Conservation (phyloP, 116 monocot species). For the Trichopus zeylanicus region DNA sequence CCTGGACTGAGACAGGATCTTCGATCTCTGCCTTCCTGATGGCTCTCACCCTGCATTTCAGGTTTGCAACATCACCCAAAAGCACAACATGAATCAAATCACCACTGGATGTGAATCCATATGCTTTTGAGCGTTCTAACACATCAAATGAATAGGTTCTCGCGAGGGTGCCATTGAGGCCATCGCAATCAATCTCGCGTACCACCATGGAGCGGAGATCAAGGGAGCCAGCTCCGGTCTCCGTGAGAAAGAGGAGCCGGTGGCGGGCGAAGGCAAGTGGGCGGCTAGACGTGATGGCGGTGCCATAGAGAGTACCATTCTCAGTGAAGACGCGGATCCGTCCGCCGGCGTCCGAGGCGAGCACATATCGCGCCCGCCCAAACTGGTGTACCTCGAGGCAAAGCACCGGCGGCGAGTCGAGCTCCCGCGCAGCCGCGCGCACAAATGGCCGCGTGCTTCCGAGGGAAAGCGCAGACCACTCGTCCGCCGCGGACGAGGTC, state of each 20-base stretch:
- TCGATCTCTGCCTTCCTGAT: constrained; percentile 63
- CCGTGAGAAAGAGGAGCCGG: constrained; percentile 74
- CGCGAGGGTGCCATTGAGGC: constrained; percentile 64
- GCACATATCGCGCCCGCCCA: constrained; percentile 46
- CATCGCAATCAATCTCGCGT: constrained; percentile 69
- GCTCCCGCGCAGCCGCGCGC: constrained; percentile 15
- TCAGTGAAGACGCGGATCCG: constrained; percentile 74
- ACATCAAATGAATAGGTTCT: constrained; percentile 61
- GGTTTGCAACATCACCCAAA: constrained; percentile 47
- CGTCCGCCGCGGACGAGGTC: constrained; percentile 35
- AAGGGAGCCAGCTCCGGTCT: constrained; percentile 68
- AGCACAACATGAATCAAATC: constrained; percentile 61
- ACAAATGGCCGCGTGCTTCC: constrained; percentile 27
- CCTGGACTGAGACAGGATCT: constrained; percentile 42
- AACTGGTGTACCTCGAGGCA: constrained; percentile 48
- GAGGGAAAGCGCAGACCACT: constrained; percentile 47
- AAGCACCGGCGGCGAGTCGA: constrained; percentile 38
- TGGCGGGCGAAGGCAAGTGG: constrained; percentile 71
- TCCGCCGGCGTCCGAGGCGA: constrained; percentile 49
- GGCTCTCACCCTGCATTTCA: constrained; percentile 75
- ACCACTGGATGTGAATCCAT: constrained; percentile 65
- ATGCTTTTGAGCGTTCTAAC: constrained; percentile 70
- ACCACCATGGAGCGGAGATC: constrained; percentile 71
- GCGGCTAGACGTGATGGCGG: constrained; percentile 34
- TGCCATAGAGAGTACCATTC: constrained; percentile 67